Percentiles rank a stretch among this genome's conserved stretches.
Conservation (phyloP, 805 yeast species). For the Millerozyma acaciae region DNA sequence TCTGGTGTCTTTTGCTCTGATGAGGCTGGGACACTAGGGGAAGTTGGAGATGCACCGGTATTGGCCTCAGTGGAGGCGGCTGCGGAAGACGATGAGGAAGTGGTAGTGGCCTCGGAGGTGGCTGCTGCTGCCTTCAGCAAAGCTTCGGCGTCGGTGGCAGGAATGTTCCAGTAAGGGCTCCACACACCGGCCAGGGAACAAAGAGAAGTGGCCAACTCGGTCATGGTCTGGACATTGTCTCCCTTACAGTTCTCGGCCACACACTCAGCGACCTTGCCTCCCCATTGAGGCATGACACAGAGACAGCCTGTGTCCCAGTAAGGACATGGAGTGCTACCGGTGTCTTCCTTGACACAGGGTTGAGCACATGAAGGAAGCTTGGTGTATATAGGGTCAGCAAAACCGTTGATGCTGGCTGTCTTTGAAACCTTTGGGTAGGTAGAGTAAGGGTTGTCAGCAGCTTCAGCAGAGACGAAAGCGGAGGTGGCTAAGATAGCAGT, state of each 20-base stretch:
- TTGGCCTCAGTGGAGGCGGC: constrained; percentile 11
- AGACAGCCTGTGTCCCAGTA: constrained; percentile 46
- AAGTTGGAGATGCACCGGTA: constrained; percentile 12
- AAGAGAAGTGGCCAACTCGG: constrained; percentile 26
- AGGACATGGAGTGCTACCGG: constrained; percentile 40
- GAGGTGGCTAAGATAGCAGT: constrained; percentile 11
- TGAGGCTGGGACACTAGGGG: constrained; percentile 11
- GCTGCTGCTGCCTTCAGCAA: constrained; percentile 14
- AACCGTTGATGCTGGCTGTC: constrained; percentile 41
- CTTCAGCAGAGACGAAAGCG: constrained; percentile 9
- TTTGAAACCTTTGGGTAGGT: constrained; percentile 34
- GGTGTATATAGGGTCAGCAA: constrained; percentile 35
- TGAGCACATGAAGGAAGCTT: constrained; percentile 36
- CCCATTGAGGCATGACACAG: constrained; percentile 38
- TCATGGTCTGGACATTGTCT: constrained; percentile 22
- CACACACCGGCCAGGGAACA: constrained; percentile 33
- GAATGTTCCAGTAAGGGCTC: constrained; percentile 31
- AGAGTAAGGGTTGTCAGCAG: constrained; percentile 22
- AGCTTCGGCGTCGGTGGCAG: constrained; percentile 25
- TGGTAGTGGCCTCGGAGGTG: constrained; percentile 11
- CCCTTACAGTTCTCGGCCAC: constrained; percentile 36
- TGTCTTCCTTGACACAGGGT: constrained; percentile 26
- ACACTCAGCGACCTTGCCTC: constrained; percentile 33
- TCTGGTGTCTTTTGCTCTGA: constrained; percentile 13
- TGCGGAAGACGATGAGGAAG: not conserved